Conservation (phyloP, 345 rosid species). For the Citrus australasica region DNA sequence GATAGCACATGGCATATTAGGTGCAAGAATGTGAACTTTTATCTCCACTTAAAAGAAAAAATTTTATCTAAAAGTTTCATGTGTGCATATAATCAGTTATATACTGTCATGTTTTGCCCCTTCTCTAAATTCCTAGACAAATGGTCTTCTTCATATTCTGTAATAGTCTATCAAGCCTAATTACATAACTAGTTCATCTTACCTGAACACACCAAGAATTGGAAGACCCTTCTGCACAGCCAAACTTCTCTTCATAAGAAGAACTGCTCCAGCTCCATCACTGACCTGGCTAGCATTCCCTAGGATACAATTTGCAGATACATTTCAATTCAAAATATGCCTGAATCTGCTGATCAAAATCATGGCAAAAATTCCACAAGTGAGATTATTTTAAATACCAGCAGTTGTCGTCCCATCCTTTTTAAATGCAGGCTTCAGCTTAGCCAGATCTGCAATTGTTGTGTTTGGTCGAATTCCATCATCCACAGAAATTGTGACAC, state of each 20-base stretch:
- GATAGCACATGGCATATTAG: constrained; percentile 4
- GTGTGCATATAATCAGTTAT: background rate
- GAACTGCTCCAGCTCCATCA: constrained; percentile 97
- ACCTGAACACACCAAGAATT: constrained; percentile 93
- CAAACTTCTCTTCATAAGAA: constrained; percentile 82
- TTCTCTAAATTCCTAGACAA: background rate
- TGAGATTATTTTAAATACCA: constrained; percentile 38
- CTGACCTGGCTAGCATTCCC: constrained; percentile 98
- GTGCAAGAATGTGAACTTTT: background rate
- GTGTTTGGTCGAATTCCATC: constrained; percentile 85
- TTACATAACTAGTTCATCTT: background rate
- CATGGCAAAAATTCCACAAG: background rate
- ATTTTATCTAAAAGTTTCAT: background rate
- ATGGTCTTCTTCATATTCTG: too few relatives aligned
- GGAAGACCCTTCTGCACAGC: constrained; percentile 88
- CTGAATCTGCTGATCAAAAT: background rate
- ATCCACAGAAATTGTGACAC: constrained; percentile 56
- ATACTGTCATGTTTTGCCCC: background rate
- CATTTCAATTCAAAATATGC: background rate
- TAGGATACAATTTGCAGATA: constrained; percentile 19
- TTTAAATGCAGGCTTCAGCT: constrained; percentile 82
- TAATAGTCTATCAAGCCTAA: background rate
- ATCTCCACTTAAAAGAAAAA: background rate
- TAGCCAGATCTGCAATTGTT: constrained; percentile 59
- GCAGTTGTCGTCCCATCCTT: constrained; percentile 88